A percentile compares a stretch with the other conserved stretches of the same genome.
These are phyloP conservation scores for Gloeostereum incarnatum DNA, from an alignment of 768 basidiomycete species.

Conservation along the genomic window DNA sequence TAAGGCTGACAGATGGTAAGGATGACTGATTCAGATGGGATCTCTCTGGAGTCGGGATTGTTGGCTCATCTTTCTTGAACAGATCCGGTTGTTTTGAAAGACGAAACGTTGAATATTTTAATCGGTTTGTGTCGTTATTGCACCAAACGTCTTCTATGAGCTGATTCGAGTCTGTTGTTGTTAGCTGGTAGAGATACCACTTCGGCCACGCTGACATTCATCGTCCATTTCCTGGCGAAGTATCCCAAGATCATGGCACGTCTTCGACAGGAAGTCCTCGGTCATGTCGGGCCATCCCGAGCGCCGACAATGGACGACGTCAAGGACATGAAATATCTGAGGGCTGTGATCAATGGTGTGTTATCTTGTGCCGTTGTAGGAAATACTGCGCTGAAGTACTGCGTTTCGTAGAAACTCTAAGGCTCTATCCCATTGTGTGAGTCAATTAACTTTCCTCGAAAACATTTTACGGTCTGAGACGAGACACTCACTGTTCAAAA, in stretches of 20 bases:
- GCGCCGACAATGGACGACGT: slow-evolving; percentile 49
- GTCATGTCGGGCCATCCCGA: slow-evolving; percentile 35
- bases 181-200: slow-evolving; percentile 39
- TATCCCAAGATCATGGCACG: slow-evolving; percentile 36
- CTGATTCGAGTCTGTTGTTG: no score
- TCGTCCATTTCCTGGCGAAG: slow-evolving; percentile 37
- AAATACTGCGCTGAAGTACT: neutral
- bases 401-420: slow-evolving; percentile 32
- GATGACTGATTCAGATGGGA: neutral
- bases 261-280: slow-evolving; percentile 47
- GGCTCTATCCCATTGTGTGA: slow-evolving; percentile 48
- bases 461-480: no score
- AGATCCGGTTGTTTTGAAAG: slow-evolving; percentile 38
- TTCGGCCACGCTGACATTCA: slow-evolving; percentile 32
- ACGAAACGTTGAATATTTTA: slow-evolving; percentile 43
- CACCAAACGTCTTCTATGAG: neutral
- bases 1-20: slow-evolving; percentile 35
- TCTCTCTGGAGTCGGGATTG: neutral
- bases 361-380: neutral
- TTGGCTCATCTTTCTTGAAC: neutral
- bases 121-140: slow-evolving; percentile 19
- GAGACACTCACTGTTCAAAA: no score
- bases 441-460: slow-evolving; percentile 7
- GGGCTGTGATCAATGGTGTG: slow-evolving; percentile 58
- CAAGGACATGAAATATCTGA: slow-evolving; percentile 51